Evolutionary conservation across 768 basidiomycete species (phyloP).

Genomic region (Panaeolus papilionaceus): DNA sequence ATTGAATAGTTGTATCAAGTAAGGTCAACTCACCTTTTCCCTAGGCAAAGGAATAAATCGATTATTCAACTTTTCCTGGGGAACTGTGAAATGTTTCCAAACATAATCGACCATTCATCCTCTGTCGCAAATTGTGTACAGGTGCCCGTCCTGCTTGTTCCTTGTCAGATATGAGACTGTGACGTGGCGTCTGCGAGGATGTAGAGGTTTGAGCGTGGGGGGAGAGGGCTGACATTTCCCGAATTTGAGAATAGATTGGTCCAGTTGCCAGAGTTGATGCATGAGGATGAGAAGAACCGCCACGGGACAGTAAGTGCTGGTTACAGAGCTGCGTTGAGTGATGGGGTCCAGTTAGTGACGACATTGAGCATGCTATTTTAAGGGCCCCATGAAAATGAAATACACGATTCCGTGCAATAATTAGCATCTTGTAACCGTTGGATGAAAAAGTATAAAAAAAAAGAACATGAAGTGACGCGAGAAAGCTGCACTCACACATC

Average conservation of each 20-base stretch:
- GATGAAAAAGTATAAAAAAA: too few relatives aligned
- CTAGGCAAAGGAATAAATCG: slow-evolving; percentile 56
- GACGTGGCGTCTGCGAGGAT: slow-evolving; percentile 64
- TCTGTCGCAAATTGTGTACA: slow-evolving; percentile 16
- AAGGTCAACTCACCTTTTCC: slow-evolving; percentile 49
- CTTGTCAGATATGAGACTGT: slow-evolving; percentile 50
- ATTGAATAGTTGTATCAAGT: too few relatives aligned
- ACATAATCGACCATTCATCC: slow-evolving; percentile 49
- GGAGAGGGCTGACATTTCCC: slow-evolving; percentile 62
- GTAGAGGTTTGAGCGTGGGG: slow-evolving; percentile 61
- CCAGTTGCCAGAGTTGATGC: slow-evolving; percentile 68
- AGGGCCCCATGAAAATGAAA: background rate
- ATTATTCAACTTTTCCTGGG: slow-evolving; percentile 47
- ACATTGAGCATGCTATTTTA: slow-evolving; percentile 49
- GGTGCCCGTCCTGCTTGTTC: slow-evolving; percentile 23
- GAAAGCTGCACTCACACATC: slow-evolving; percentile 42
- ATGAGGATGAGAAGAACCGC: slow-evolving; percentile 57
- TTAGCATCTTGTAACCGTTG: too few relatives aligned
- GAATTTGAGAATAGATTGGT: slow-evolving; percentile 66
- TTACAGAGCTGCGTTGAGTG: slow-evolving; percentile 50
- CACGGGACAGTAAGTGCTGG: slow-evolving; percentile 42
- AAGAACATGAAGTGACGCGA: background rate
- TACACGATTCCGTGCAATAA: too few relatives aligned
- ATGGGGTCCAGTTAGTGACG: slow-evolving; percentile 61
- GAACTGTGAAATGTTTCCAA: slow-evolving; percentile 53